Percentiles rank a stretch among this genome's conserved stretches.
These are phyloP conservation scores for Castanospermum australe DNA, from an alignment of 306 rosid species.

Conservation along the genomic window DNA sequence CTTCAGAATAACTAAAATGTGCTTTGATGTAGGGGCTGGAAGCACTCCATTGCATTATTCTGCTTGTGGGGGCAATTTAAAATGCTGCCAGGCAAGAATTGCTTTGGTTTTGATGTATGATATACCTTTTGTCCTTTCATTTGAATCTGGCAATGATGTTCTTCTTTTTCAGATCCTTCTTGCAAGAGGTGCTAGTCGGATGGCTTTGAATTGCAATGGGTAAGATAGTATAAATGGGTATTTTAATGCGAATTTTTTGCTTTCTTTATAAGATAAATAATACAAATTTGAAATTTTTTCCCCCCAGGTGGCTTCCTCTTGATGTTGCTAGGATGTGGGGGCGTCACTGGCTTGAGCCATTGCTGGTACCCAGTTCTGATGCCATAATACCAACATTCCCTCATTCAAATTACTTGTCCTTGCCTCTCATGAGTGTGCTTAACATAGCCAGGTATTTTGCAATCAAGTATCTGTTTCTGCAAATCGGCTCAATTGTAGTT, in stretches of 20 bases:
- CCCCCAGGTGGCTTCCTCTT: slow-evolving; percentile 88
- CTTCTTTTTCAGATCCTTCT: slow-evolving; percentile 69
- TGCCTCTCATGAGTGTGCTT: slow-evolving; percentile 93
- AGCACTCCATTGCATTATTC: slow-evolving; percentile 96
- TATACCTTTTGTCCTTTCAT: slow-evolving; percentile 16
- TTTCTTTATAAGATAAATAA: slow-evolving; percentile 9
- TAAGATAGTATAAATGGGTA: slow-evolving; percentile 29
- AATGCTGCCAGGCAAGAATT: slow-evolving; percentile 92
- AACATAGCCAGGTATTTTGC: slow-evolving; percentile 87
- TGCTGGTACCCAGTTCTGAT: slow-evolving; percentile 74
- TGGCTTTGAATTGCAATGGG: slow-evolving; percentile 95
- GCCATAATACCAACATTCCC: slow-evolving; percentile 59
- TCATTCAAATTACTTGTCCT: slow-evolving; percentile 68
- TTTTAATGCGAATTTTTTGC: not conserved
- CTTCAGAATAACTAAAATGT: not conserved
- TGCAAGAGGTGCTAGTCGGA: slow-evolving; percentile 83
- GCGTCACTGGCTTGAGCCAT: slow-evolving; percentile 91
- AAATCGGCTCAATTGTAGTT: not conserved
- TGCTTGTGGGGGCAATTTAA: slow-evolving; percentile 97
- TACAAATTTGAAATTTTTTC: slow-evolving; percentile 12
- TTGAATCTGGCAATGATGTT: slow-evolving; percentile 25
- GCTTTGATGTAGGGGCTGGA: slow-evolving; percentile 78
- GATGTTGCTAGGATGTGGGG: slow-evolving; percentile 99
- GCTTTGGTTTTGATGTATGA: not conserved
- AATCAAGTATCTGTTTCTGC: slow-evolving; percentile 10